Conservation (phyloP, 495 filamentous ascomycete species). For the Penicillium soppii region DNA sequence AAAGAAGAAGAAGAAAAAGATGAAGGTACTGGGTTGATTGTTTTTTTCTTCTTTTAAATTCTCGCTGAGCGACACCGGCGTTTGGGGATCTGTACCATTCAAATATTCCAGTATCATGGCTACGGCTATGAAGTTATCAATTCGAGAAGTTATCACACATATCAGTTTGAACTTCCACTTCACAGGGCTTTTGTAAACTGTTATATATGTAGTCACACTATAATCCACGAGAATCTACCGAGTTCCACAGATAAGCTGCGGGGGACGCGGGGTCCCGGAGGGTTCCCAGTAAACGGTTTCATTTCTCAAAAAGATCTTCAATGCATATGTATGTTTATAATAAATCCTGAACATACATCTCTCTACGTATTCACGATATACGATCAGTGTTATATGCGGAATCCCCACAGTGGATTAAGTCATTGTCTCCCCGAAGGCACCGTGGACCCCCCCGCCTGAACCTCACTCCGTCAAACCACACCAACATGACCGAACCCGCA, state of each 20-base stretch:
- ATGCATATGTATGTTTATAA: neutral
- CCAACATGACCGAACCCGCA: slow-evolving; percentile 12
- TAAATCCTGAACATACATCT: neutral
- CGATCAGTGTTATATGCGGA: neutral
- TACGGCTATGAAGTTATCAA: neutral
- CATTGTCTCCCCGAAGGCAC: slow-evolving; percentile 16
- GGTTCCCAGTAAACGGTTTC: neutral
- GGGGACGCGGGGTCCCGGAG: slow-evolving; percentile 10
- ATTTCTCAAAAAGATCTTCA: neutral
- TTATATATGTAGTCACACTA: neutral
- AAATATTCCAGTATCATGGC: neutral
- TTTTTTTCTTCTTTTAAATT: neutral
- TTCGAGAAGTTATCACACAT: too few relatives aligned
- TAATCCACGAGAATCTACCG: slow-evolving; percentile 13
- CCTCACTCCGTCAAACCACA: slow-evolving; percentile 9
- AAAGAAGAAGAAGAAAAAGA: slow-evolving; percentile 87
- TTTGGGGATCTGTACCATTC: slow-evolving; percentile 4
- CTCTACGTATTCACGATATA: too few relatives aligned
- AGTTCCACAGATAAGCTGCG: slow-evolving; percentile 19
- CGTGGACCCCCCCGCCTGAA: slow-evolving; percentile 22
- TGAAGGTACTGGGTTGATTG: slow-evolving; percentile 70
- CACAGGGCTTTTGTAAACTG: too few relatives aligned
- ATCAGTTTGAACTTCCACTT: too few relatives aligned
- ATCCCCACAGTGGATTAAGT: slow-evolving; percentile 23
- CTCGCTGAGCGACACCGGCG: neutral